Percentiles rank a stretch among this genome's conserved stretches.
Conservation (phyloP, 1,139 yeast species). For the Sugiyamaella neomexicana region DNA sequence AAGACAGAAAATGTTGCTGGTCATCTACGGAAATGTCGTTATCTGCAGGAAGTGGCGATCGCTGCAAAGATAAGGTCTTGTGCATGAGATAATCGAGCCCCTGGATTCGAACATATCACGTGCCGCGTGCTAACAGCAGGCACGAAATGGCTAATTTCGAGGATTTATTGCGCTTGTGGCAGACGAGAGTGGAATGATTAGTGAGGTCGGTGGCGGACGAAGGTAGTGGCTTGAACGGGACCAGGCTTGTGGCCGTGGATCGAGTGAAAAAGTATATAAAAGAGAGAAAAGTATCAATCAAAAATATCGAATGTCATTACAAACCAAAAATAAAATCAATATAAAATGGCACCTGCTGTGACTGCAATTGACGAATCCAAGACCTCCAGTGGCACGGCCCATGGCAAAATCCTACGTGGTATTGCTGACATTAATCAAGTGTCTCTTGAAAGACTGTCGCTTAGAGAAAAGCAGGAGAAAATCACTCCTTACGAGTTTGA, state of each 20-base stretch:
- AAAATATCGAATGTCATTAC: not conserved
- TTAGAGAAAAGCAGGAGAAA: slow-evolving; percentile 16
- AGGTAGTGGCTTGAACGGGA: not conserved
- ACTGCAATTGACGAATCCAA: slow-evolving; percentile 9
- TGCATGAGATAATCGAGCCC: not conserved
- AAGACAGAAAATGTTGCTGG: too few relatives aligned
- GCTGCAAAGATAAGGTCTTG: not conserved
- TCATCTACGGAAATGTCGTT: too few relatives aligned
- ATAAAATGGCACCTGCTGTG: slow-evolving; percentile 14
- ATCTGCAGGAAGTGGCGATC: too few relatives aligned
- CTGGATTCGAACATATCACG: slow-evolving; percentile 9
- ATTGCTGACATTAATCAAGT: slow-evolving; percentile 21
- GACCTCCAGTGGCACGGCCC: not conserved
- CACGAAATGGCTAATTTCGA: slow-evolving; percentile 2
- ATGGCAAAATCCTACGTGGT: slow-evolving; percentile 13
- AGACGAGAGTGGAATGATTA: not conserved
- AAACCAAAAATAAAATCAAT: not conserved
- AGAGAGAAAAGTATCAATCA: not conserved
- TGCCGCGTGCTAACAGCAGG: not conserved
- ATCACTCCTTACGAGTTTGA: slow-evolving; percentile 32
- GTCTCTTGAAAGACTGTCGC: slow-evolving; percentile 22
- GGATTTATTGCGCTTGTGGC: not conserved
- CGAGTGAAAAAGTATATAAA: not conserved
- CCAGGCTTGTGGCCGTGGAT: slow-evolving; percentile 1
- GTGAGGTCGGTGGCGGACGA: not conserved